Evolutionary conservation across 2,329 filamentous ascomycete genomes (phyloP), one percentile per base, ranked within the genome.

Genomic region (Onygenales sp.): DNA sequence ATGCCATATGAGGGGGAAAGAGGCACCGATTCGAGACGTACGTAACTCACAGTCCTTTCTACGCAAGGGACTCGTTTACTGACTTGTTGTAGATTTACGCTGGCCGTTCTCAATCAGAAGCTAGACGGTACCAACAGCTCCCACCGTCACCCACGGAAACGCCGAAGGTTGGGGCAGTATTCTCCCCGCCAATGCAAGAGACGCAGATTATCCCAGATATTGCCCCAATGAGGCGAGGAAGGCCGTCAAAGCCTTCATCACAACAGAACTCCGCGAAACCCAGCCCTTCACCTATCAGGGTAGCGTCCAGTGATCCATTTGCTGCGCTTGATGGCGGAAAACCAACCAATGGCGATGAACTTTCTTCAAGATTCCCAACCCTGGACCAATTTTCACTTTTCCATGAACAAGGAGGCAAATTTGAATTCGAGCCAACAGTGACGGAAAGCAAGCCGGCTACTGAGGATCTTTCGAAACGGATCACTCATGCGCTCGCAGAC

Each of bases 371-470:
- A 51, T 98, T 96, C 61, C 93, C 93, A 0, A 91, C 89, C 5
- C 76, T 98, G 27, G 91, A 97, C 63, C 89, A 97, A 61, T 98
- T 98, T 65, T 85, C 92, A 2, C 75, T 98, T 14, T 74, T 96
- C 44, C 89, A 95, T 61, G 90, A 97, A 58, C 82, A 87, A 57
- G 87, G 87, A 2, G 73, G 82, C 56, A 91, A 89, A 55, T 96
- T 96, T 62, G 85, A 92, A 52, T 96, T 96, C 66, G 85, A 88
- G 55, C 69, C 75, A 43, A 64, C 76, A 11, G 67, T 76, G n/a
- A 69, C 74, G 27, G 71, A 75, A 9, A 70, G 72, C 9, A 70
- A 70, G 33, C 52, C 63, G 2, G 58, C 70, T 42, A 70, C 80
- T 33, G 76, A 77, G 14, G 75, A 78, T 51, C 69, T 89, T 13